These are phyloP conservation scores for Juncus effusus DNA, from an alignment of 176 grass and related monocot species.

Conservation along the genomic window DNA sequence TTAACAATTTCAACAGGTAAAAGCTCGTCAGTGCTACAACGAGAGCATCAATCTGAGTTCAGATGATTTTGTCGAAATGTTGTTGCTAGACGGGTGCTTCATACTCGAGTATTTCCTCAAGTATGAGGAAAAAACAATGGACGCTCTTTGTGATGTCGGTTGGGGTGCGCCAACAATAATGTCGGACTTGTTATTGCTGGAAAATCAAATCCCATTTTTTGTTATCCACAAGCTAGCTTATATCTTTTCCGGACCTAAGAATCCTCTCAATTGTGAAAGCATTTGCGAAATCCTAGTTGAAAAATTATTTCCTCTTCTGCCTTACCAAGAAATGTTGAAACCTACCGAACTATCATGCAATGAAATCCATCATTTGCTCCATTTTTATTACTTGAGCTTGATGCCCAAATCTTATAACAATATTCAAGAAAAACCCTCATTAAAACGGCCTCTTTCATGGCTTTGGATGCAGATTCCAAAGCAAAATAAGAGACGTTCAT, in stretches of 20 bases:
- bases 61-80: slow-evolving; percentile 19
- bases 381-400: slow-evolving; percentile 16
- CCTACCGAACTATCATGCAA: not conserved
- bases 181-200: slow-evolving; percentile 35
- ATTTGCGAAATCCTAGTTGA: not conserved
- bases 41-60: not conserved
- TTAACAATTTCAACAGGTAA: not conserved
- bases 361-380: slow-evolving; percentile 14
- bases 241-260: not conserved
- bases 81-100: slow-evolving; percentile 22
- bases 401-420: slow-evolving; percentile 1
- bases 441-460: not conserved
- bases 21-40: slow-evolving; percentile 1
- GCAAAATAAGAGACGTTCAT: not conserved
- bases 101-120: slow-evolving; percentile 20
- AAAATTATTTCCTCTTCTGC: not conserved
- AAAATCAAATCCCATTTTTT: slow-evolving; percentile 55
- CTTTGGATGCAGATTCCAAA: slow-evolving; percentile 10
- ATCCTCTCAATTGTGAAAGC: not conserved
- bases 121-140: not conserved
- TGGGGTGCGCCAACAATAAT: slow-evolving; percentile 15
- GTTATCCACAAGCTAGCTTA: slow-evolving; percentile 18
- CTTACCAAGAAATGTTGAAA: slow-evolving; percentile 5
- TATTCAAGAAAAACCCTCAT: no score
- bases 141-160: not conserved